Conservation (phyloP, 805 yeast genomes). For the Barnettozyma botsteinii region DNA sequence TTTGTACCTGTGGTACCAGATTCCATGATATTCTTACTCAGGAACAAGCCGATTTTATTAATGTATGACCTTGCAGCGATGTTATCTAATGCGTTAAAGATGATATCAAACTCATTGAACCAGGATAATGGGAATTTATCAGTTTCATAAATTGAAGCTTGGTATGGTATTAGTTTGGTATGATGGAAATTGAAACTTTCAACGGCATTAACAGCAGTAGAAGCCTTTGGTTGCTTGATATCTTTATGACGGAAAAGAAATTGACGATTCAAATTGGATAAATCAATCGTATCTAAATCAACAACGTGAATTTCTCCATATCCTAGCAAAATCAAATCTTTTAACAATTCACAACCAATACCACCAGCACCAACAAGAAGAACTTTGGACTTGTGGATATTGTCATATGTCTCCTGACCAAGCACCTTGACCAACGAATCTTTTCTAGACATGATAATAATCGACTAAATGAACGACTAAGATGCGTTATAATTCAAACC, state of each 20-base stretch:
- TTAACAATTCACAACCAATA: conserved; percentile 87
- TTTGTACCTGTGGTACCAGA: conserved; percentile 92
- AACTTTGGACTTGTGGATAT: conserved; percentile 41
- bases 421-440: conserved; percentile 15
- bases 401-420: conserved; percentile 10
- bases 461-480: neutral
- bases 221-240: conserved; percentile 81
- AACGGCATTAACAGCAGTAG: conserved; percentile 82
- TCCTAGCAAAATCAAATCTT: conserved; percentile 71
- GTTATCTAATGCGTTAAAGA: conserved; percentile 92
- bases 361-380: conserved; percentile 95
- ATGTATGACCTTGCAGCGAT: conserved; percentile 89
- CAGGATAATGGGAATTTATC: conserved; percentile 64
- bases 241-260: conserved; percentile 86
- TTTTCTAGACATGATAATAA: conserved; percentile 14
- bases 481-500: too few relatives aligned
- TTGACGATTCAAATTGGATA: conserved; percentile 89
- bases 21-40: conserved; percentile 76
- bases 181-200: conserved; percentile 56
- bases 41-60: conserved; percentile 71
- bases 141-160: conserved; percentile 83
- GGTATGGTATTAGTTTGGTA: conserved; percentile 67
- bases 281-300: conserved; percentile 93
- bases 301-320: conserved; percentile 85
- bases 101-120: conserved; percentile 69